Conservation (phyloP, 306 rosid genomes). For the Amphicarpaea edgeworthii region DNA sequence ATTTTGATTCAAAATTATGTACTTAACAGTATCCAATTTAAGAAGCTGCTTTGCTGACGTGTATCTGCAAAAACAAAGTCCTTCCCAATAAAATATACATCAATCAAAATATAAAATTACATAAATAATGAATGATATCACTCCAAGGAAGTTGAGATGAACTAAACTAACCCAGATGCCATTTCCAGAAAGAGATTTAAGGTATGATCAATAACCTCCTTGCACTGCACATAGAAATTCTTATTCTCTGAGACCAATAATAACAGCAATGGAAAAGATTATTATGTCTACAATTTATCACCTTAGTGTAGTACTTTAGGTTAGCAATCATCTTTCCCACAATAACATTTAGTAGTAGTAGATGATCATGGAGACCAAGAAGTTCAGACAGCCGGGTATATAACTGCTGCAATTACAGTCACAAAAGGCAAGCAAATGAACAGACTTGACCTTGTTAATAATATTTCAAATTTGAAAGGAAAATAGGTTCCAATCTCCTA, state of each 20-base stretch:
- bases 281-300: conserved; percentile 41
- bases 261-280: conserved; percentile 12
- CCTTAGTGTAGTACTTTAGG: conserved; percentile 88
- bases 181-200: conserved; percentile 54
- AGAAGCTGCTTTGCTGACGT: conserved; percentile 53
- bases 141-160: conserved; percentile 8
- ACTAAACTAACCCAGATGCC: conserved; percentile 59
- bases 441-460: conserved; percentile 34
- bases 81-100: conserved; percentile 29
- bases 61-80: conserved; percentile 43
- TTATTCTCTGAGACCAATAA: conserved; percentile 15
- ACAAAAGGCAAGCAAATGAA: conserved; percentile 44
- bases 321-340: conserved; percentile 89
- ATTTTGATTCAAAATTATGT: conserved; percentile 47
- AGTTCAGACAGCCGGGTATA: conserved; percentile 89
- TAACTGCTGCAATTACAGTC: conserved; percentile 75
- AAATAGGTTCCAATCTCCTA: conserved; percentile 25
- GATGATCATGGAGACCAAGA: conserved; percentile 90
- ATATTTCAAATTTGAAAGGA: conserved; percentile 33
- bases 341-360: conserved; percentile 73
- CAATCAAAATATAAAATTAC: background rate
- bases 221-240: conserved; percentile 50
- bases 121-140: conserved; percentile 21
- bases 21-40: conserved; percentile 50
- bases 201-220: conserved; percentile 59